Base-by-base conservation (phyloP, 352 stramenopile genomes). In the Globisporangium sylvaticum region DNA sequence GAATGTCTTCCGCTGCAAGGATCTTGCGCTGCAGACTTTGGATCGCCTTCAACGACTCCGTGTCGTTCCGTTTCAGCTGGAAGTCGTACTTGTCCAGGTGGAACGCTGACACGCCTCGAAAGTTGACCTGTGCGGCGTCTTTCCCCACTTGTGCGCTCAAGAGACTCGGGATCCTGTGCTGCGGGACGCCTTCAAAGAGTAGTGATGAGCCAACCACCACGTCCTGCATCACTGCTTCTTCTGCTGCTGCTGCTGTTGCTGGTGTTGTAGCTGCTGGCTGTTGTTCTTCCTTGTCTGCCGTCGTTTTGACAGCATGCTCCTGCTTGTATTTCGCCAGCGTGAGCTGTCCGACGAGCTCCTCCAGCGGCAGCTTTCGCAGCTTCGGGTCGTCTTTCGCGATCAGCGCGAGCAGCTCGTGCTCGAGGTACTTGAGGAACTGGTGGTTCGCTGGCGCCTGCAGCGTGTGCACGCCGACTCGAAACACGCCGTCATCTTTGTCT, bases 401-500 rank as follows among this genome's bases (percentile, higher is more conserved):
- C 53, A 79, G 64, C 27, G 66, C n/a, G 14, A 69, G 34, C 2
- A 83, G 62, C 29, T 69, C 61, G 1, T 64, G 29, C 65, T 81
- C 74, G 22, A 83, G 29, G 34, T 69, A 74, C 56, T 37, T 67
- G 18, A 83, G 37, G 12, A 76, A 71, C 10, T 73, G 58, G 46
- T 83, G 71, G 58, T 67, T 62, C 1, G 67, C 53, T 15, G 67
- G 68, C 1, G 76, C 72, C 48, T 81, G 69, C 50, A 83, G 69
- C 50, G 70, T 46, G 53, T 83, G 71, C 6, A 83, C 37, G 1
- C 64, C 63, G 18, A 83, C 50, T 10, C 25, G 32, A 54, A 83
- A 80, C 46, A 39, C 27, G 22, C 3, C 34, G n/a, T 24, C 46
- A 8, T 22, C 18, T 22, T 48, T 48, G 18, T 2, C 42, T 22